Evolutionary conservation across 495 filamentous ascomycete species (phyloP).

Genomic region (Lepraria neglecta): DNA sequence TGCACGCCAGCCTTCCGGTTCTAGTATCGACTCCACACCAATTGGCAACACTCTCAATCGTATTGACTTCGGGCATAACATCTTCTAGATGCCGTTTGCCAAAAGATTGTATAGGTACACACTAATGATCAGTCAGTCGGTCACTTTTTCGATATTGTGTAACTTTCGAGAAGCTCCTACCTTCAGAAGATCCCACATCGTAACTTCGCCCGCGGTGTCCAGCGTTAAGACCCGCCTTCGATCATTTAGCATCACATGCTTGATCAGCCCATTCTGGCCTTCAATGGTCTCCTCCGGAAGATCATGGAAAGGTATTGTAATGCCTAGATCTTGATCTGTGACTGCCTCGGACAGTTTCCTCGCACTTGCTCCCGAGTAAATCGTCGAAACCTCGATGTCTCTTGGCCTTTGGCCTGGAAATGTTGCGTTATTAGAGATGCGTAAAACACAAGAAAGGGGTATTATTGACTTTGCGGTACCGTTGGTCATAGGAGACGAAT

Average conservation of each 20-base stretch:
- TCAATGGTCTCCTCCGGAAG: conserved; percentile 81
- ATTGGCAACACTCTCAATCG: conserved; percentile 77
- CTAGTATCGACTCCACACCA: conserved; percentile 94
- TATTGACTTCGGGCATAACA: conserved; percentile 82
- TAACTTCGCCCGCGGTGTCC: conserved; percentile 93
- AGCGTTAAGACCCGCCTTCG: conserved; percentile 79
- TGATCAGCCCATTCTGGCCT: conserved; percentile 91
- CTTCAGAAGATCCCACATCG: conserved; percentile 88
- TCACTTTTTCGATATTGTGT: neutral
- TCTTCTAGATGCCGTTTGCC: conserved; percentile 92
- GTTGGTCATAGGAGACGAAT: conserved; percentile 27
- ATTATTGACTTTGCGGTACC: conserved; percentile 55
- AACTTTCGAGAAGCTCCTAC: conserved; percentile 38
- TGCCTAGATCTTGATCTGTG: conserved; percentile 50
- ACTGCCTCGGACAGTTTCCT: conserved; percentile 57
- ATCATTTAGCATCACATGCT: conserved; percentile 88
- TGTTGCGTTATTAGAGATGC: conserved; percentile 74
- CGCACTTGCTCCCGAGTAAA: conserved; percentile 43
- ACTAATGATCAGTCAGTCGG: conserved; percentile 43
- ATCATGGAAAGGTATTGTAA: conserved; percentile 62
- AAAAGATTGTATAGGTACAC: conserved; percentile 75
- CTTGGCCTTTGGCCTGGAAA: conserved; percentile 50
- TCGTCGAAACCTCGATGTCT: conserved; percentile 46
- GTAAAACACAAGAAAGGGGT: conserved; percentile 64
- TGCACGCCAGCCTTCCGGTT: conserved; percentile 82